Evolutionary conservation across 1,284 basidiomycete genomes (phyloP).

Genomic region (Coniophora puteana): DNA sequence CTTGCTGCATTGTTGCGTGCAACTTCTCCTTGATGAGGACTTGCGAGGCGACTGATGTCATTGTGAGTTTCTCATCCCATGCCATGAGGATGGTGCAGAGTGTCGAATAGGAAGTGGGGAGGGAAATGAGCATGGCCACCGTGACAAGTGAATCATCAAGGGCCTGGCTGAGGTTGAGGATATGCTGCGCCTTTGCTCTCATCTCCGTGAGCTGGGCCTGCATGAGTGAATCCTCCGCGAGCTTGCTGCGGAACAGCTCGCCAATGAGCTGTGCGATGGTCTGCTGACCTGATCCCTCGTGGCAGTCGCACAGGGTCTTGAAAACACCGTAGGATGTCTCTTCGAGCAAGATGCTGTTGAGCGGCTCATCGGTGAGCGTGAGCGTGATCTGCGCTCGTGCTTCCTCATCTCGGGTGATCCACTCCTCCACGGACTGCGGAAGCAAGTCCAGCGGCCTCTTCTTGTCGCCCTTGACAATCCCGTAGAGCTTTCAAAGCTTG

Average conservation of each 20-base stretch:
- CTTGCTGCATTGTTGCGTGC: background rate
- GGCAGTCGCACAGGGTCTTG: background rate
- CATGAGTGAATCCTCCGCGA: background rate
- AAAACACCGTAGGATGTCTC: background rate
- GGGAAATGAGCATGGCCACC: conserved; percentile 33
- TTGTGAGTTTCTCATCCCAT: conserved; percentile 9
- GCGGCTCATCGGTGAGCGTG: background rate
- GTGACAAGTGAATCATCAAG: conserved; percentile 88
- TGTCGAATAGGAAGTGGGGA: conserved; percentile 16
- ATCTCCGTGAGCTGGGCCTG: conserved; percentile 3
- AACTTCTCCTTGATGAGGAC: conserved; percentile 9
- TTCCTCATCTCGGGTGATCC: conserved; percentile 2
- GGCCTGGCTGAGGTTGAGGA: conserved; percentile 90
- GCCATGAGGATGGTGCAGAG: conserved; percentile 18
- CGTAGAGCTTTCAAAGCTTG: background rate
- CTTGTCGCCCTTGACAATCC: background rate
- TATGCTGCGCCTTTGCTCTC: too few relatives aligned
- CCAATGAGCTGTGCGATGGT: background rate
- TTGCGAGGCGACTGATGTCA: conserved; percentile 9
- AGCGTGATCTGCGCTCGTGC: conserved; percentile 2
- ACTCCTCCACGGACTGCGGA: background rate
- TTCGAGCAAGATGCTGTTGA: background rate
- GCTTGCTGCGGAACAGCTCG: background rate
- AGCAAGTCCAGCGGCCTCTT: background rate
- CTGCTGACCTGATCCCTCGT: background rate